Evolutionary conservation across 2,329 filamentous ascomycete genomes (phyloP).

Genomic region (Trichoderma breve): DNA sequence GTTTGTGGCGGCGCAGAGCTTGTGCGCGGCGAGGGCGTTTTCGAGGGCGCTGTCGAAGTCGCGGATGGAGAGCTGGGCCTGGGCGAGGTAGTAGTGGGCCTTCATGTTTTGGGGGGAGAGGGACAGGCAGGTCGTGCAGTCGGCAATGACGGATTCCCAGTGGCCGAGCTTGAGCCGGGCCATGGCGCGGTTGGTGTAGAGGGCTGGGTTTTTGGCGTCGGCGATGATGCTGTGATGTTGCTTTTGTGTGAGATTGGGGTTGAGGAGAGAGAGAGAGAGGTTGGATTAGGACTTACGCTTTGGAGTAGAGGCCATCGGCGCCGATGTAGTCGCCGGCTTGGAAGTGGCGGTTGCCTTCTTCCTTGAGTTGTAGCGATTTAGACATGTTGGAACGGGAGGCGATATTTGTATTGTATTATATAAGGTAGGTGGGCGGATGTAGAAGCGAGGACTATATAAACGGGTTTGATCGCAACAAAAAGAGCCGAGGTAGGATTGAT

Average conservation of each 20-base stretch:
- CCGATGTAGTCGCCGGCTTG: slow-evolving; percentile 60
- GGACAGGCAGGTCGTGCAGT: slow-evolving; percentile 73
- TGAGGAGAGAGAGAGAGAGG: not conserved
- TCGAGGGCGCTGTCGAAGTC: slow-evolving; percentile 67
- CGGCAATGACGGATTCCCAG: slow-evolving; percentile 72
- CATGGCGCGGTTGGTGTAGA: slow-evolving; percentile 90
- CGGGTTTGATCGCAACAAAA: not conserved
- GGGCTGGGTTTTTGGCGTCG: slow-evolving; percentile 71
- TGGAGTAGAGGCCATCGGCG: slow-evolving; percentile 69
- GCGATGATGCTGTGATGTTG: slow-evolving; percentile 62
- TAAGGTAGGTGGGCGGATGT: not conserved
- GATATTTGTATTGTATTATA: not conserved
- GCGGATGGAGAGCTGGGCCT: slow-evolving; percentile 71
- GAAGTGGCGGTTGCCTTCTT: slow-evolving; percentile 65
- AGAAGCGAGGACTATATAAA: not conserved
- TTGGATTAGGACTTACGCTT: slow-evolving; percentile 54
- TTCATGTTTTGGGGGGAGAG: slow-evolving; percentile 69
- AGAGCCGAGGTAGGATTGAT: not conserved
- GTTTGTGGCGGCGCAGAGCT: slow-evolving; percentile 60
- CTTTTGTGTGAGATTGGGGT: slow-evolving; percentile 1
- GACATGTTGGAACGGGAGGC: slow-evolving; percentile 28
- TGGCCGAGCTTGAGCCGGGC: slow-evolving; percentile 70
- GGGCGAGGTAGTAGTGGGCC: slow-evolving; percentile 77
- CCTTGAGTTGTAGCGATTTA: slow-evolving; percentile 46
- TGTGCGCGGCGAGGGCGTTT: slow-evolving; percentile 70